A percentile compares a stretch with the other conserved stretches of the same genome.
These are phyloP conservation scores for Phanerodontia chrysosporium DNA, from an alignment of 768 basidiomycete species.

Conservation along the genomic window DNA sequence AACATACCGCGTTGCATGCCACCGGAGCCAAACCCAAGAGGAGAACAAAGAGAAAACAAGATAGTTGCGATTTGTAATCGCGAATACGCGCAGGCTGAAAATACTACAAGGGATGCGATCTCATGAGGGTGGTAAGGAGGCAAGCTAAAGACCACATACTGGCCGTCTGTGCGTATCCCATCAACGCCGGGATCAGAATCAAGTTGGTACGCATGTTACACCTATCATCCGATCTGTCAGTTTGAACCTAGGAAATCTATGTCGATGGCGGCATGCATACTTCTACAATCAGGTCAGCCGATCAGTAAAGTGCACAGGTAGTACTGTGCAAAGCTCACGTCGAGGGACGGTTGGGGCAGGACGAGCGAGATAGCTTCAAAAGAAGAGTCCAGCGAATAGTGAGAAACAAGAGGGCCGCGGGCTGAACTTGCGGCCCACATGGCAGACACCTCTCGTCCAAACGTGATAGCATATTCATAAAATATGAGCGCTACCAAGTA, in stretches of 20 bases:
- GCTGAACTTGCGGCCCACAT: not conserved
- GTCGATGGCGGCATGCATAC: not conserved
- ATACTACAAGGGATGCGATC: not conserved
- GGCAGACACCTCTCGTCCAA: not conserved
- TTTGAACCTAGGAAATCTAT: not conserved
- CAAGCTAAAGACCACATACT: not conserved
- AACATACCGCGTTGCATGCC: not conserved
- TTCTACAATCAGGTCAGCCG: not conserved
- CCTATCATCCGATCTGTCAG: not conserved
- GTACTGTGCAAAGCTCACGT: not conserved
- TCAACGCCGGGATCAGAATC: not conserved
- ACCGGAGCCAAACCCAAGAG: not conserved
- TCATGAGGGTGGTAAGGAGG: not conserved
- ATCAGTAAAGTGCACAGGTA: not conserved
- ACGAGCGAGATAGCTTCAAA: not conserved
- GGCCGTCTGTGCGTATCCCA: not conserved
- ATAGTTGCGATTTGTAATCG: not conserved
- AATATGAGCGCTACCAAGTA: not conserved
- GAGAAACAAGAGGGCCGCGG: not conserved
- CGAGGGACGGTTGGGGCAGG: not conserved
- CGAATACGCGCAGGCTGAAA: not conserved
- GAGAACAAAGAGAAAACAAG: not conserved
- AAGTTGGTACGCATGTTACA: not conserved
- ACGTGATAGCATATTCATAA: not conserved
- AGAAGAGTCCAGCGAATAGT: not conserved